phyloP scores from a whole-genome alignment of 495 filamentous ascomycete genomes.

The Margaritispora aquatica region DNA sequence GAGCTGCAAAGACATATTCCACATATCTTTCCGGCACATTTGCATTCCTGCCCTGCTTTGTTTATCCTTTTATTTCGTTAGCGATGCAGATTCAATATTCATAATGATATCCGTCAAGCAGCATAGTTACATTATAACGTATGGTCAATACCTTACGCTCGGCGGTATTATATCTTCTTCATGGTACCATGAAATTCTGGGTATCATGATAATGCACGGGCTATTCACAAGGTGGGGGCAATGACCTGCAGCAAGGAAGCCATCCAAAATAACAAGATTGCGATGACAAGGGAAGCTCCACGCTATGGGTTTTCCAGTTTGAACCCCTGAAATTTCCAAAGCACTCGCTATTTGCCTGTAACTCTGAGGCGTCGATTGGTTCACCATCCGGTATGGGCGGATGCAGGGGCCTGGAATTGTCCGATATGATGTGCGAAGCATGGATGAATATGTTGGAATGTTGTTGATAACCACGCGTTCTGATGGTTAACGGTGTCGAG shows the following conservation, averaged over 20 bases:
- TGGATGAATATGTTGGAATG: not conserved
- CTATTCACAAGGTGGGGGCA: not conserved
- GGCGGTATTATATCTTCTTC: too few species aligned
- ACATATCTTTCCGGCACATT: too few species aligned
- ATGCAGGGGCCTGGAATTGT: not conserved
- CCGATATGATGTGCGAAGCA: not conserved
- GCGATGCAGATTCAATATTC: too few species aligned
- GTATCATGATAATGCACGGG: not conserved
- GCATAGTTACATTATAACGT: too few species aligned
- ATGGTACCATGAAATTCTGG: too few species aligned
- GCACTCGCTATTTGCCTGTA: not conserved
- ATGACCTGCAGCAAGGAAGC: constrained; percentile 12
- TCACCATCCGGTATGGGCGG: not conserved
- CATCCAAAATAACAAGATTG: constrained; percentile 3
- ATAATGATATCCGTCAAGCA: too few species aligned
- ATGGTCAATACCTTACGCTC: too few species aligned
- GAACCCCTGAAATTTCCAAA: not conserved
- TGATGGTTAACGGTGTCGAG: not conserved
- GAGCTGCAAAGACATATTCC: too few species aligned
- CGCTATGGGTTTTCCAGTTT: not conserved
- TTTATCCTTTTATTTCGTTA: too few species aligned
- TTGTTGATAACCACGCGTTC: not conserved
- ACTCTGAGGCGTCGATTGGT: not conserved
- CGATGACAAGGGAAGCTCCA: constrained; percentile 3
- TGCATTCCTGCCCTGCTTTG: too few species aligned